These are phyloP conservation scores for Rhizopogon rudus DNA, from an alignment of 768 basidiomycete genomes.

Conservation along the genomic window DNA sequence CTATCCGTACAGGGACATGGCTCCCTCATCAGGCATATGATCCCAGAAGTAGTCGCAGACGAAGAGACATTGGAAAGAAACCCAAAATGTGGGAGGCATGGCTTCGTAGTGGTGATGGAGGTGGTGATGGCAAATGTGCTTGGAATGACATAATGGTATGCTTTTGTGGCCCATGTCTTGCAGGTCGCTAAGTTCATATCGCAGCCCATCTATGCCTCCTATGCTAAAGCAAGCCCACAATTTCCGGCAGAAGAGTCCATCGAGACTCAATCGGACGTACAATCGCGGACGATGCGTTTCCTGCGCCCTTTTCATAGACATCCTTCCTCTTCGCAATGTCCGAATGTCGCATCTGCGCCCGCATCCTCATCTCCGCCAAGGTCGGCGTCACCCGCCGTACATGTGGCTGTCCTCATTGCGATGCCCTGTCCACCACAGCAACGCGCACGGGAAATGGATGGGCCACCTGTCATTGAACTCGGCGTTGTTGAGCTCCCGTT, in stretches of 20 bases:
- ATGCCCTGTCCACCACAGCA: constrained; percentile 28
- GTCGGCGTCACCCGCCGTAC: constrained; percentile 19
- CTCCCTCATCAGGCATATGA: constrained; percentile 26
- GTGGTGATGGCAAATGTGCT: constrained; percentile 12
- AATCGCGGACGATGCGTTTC: constrained; percentile 11
- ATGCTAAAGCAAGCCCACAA: constrained; percentile 10
- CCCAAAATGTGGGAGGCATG: constrained; percentile 26
- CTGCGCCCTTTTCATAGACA: constrained; percentile 13
- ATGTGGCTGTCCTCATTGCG: constrained; percentile 39
- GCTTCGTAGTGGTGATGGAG: constrained; percentile 12
- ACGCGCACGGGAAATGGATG: constrained; percentile 13
- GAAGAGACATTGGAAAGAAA: constrained; percentile 26
- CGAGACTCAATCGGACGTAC: constrained; percentile 1
- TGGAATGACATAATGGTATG: constrained; percentile 27
- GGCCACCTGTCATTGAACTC: constrained; percentile 30
- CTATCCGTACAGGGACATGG: constrained; percentile 62
- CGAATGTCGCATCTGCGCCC: neutral
- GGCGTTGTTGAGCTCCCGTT: constrained; percentile 20
- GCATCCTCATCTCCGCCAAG: constrained; percentile 5
- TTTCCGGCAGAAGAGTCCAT: neutral
- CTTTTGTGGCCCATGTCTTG: neutral
- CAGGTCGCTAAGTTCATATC: neutral
- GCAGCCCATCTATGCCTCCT: constrained; percentile 22
- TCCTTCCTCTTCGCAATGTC: constrained; percentile 9
- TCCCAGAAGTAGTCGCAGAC: constrained; percentile 11